Evolutionary conservation across 2,329 filamentous ascomycete species (phyloP), one percentile per base, ranked within the genome.

Genomic region (Pestalotiopsis fici): DNA sequence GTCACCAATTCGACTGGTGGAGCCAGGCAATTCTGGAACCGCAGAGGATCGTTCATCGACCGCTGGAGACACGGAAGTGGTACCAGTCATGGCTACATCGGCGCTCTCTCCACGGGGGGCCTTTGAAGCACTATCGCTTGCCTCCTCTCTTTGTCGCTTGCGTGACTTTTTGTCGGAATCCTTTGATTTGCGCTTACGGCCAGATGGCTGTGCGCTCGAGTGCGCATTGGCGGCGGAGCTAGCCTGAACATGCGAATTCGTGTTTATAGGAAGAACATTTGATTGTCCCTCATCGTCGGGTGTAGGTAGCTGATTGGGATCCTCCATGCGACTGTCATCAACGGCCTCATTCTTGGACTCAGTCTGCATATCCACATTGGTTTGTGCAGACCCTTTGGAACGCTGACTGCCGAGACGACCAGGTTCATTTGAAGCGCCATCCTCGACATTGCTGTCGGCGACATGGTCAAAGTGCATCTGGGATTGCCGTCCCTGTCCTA

Each of bases 171-270:
- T 67, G 3, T 27, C 55, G 2, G 67, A 67, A 13, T 65, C 64
- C 11, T 28, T 57, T 5, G 59, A 47, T 63, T 73, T 74, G 37
- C 70, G 72, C 59, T 73, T 74, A 39, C 68, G 68, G 13, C 65
- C 47, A 13, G 68, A 60, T 15, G 60, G 15, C 15, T 50, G 31
- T 43, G 55, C 23, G 23, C 23, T 60, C 31, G 62, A 63, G 21
- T 47, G 59, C 18, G 59, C 37, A 1, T 39, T 18, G 55, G 35
- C 12, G 39, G 59, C 57, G 18, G 27, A 23, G 27, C 35, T 5
- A 28, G 27, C 13, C 43, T 65, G 37, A 21, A 55, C 39, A 28
- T 50, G 35, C 25, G 39, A 27, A 21, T 27, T 23, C 9, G 47
- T 55, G 39, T 11, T 35, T 11, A 54, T 54, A 15, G 35, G 18